A percentile compares a stretch with the other conserved stretches of the same genome.
Conservation (phyloP, 1,139 yeast species). For the Suhomyces panamericanus region DNA sequence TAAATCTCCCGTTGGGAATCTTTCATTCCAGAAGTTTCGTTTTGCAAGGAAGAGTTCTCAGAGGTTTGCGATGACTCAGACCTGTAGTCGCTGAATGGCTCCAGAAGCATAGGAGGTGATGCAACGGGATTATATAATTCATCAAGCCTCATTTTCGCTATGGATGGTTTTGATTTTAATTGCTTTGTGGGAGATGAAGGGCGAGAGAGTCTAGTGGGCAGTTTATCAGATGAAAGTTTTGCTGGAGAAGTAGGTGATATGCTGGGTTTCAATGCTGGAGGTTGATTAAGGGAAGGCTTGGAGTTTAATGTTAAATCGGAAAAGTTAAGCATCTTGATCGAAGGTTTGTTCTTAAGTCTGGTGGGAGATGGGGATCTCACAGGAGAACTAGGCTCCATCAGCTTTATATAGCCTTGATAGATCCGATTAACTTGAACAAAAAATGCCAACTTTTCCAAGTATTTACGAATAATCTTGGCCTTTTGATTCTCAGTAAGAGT, state of each 20-base stretch:
- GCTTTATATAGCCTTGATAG: slow-evolving; percentile 35
- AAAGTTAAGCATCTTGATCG: slow-evolving; percentile 5
- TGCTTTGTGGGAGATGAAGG: slow-evolving; percentile 21
- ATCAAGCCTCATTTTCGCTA: slow-evolving; percentile 24
- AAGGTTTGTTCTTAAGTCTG: slow-evolving; percentile 6
- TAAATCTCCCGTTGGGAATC: slow-evolving; percentile 20
- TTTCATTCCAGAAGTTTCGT: not conserved
- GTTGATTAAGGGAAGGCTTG: not conserved
- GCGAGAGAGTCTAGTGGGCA: slow-evolving; percentile 11
- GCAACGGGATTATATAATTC: slow-evolving; percentile 29
- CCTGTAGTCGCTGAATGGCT: slow-evolving; percentile 7
- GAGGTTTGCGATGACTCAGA: slow-evolving; percentile 10
- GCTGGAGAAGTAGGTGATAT: slow-evolving; percentile 9
- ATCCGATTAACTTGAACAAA: slow-evolving; percentile 65
- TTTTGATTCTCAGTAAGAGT: slow-evolving; percentile 37
- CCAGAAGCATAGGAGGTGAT: slow-evolving; percentile 18
- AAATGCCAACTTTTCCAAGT: slow-evolving; percentile 52
- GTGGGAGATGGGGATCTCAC: slow-evolving; percentile 4
- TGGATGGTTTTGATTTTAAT: slow-evolving; percentile 25
- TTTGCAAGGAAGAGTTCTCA: slow-evolving; percentile 1
- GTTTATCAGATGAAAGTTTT: slow-evolving; percentile 11
- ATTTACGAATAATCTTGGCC: slow-evolving; percentile 45
- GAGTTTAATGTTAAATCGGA: slow-evolving; percentile 4
- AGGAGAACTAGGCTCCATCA: slow-evolving; percentile 12
- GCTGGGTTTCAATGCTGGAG: not conserved